Base-by-base conservation (phyloP, 352 stramenopile species). In the Blastocystis sp. region DNA sequence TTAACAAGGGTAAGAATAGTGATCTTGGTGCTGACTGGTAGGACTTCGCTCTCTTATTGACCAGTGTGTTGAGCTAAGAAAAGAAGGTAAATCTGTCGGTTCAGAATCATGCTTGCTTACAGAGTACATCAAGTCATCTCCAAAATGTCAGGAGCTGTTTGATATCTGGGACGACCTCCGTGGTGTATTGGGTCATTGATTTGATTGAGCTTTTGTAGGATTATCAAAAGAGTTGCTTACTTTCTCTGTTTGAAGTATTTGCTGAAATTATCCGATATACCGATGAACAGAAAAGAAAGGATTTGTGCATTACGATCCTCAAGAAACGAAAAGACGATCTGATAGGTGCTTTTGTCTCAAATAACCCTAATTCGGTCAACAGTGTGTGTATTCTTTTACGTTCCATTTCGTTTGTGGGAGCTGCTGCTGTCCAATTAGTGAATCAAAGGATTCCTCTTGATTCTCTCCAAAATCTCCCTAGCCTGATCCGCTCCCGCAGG, bases 301-400 rank as follows among this genome's bases (percentile, higher is more conserved):
- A 89, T 24, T n/a, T 89, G 7, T 89, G 63, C 50, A 73, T 89
- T 43, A 78, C 43, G 3, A 79, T 89, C 37, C n/a, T 89, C 7
- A 89, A 76, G 63, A 89, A 89, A 18, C 53, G 70, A 11, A 73
- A 69, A 26, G 47, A 73, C 43, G 78, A 89, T 65, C 39, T 89
- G 16, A 34, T 78, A 37, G 63, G 63, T 5, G 45, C 66, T 20
- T 43, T 89, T 30, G 43, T 76, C 45, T 76, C 63, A 3, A 45
- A 89, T 20, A 79, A 89, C 55, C 16, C 11, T 18, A 18, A 26
- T 56, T 43, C 66, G 13, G 76, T 89, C 66, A 89, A 89, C 55
- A 79, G 56, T 30, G 78, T 65, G 9, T 78, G 66, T 39, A 26
- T 26, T 2, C 45, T 89, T 8, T 54, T 89, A 9, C 47, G 56